These are phyloP conservation scores for Pilasporangium apinafurcum DNA, from an alignment of 352 stramenopile species.

Conservation along the genomic window DNA sequence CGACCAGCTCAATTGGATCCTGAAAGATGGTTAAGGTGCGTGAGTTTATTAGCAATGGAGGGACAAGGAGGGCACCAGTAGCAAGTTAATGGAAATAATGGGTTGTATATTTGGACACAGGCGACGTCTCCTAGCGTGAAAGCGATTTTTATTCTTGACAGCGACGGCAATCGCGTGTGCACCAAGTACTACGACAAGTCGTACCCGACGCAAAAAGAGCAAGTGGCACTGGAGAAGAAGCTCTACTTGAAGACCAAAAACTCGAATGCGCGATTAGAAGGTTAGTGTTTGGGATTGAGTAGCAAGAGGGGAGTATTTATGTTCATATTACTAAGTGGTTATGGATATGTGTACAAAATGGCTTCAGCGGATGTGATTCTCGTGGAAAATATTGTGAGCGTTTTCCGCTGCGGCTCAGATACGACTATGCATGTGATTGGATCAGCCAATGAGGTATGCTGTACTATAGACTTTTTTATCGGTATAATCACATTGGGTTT, in stretches of 20 bases:
- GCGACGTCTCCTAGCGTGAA: conserved; percentile 72
- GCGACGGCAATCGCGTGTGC: conserved; percentile 84
- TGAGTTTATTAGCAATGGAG: too few species aligned
- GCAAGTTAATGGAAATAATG: too few species aligned
- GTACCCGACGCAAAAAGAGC: conserved; percentile 81
- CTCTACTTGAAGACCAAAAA: conserved; percentile 89
- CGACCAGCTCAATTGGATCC: too few species aligned
- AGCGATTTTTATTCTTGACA: conserved; percentile 86
- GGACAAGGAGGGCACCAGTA: too few species aligned
- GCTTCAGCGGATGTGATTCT: conserved; percentile 89
- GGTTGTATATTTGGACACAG: conserved; percentile 17
- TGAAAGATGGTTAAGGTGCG: conserved; percentile 59
- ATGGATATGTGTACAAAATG: neutral
- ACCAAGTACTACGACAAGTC: conserved; percentile 92
- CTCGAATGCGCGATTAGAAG: conserved; percentile 78
- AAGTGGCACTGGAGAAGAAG: conserved; percentile 87
- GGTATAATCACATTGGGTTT: too few species aligned
- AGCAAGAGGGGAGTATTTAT: too few species aligned
- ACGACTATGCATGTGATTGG: conserved; percentile 87
- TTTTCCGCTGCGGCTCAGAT: conserved; percentile 86
- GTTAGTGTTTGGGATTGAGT: conserved; percentile 12
- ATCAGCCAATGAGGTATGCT: conserved; percentile 60
- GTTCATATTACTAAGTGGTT: conserved; percentile 1
- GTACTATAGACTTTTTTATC: too few species aligned
- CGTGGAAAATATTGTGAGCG: conserved; percentile 87